Conservation (phyloP, 2,329 filamentous ascomycete species). For the Fusarium staphyleae region DNA sequence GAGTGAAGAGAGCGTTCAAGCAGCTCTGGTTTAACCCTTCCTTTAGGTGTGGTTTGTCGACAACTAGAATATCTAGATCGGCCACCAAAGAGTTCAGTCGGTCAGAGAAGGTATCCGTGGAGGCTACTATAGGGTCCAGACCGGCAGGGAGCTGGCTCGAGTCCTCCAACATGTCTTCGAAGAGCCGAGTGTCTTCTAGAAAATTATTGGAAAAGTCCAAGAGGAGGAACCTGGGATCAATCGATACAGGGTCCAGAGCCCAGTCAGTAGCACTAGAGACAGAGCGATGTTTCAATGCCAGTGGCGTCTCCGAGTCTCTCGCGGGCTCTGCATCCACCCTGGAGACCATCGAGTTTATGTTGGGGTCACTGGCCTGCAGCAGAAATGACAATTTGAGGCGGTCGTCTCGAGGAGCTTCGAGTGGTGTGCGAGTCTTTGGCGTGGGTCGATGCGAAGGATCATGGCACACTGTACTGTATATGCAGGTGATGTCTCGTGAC, state of each 20-base stretch:
- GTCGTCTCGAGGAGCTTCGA: not conserved
- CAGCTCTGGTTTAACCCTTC: not conserved
- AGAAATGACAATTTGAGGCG: constrained; percentile 8
- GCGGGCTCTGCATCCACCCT: constrained; percentile 18
- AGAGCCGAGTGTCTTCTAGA: not conserved
- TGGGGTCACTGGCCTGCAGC: constrained; percentile 7
- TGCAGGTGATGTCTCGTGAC: not conserved
- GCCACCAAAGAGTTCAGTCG: not conserved
- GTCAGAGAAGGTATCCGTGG: not conserved
- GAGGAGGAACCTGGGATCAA: constrained; percentile 17
- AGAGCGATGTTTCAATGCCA: not conserved
- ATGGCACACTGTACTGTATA: constrained; percentile 19
- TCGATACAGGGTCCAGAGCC: not conserved
- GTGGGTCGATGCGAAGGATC: not conserved
- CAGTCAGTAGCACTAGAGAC: not conserved
- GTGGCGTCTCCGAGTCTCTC: constrained; percentile 1
- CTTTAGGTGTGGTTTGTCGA: constrained; percentile 8
- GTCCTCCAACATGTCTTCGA: fast-evolving
- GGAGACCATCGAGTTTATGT: constrained; percentile 1
- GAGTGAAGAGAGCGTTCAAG: constrained; percentile 4
- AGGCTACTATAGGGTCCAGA: not conserved
- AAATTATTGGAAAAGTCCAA: constrained; percentile 16
- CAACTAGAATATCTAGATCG: not conserved
- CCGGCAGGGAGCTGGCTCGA: not conserved
- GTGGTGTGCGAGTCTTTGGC: no score